These are phyloP conservation scores for Helianthus tuberosus DNA, from an alignment of 129 eudicot species.

Conservation along the genomic window DNA sequence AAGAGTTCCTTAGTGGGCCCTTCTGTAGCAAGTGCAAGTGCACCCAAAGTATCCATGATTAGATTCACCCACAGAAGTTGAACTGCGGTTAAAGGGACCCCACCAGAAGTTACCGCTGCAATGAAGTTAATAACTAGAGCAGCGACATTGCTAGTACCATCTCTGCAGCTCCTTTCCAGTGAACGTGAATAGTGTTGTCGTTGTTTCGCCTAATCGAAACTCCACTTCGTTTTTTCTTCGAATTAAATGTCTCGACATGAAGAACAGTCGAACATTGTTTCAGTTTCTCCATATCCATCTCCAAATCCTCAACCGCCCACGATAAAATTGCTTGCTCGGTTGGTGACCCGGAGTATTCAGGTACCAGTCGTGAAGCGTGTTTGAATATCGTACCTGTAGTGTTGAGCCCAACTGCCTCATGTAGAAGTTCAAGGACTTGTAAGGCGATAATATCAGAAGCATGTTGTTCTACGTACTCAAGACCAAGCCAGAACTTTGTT, in stretches of 20 bases:
- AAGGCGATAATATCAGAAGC: conserved; percentile 14
- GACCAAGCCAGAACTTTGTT: conserved; percentile 69
- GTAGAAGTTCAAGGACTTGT: conserved; percentile 43
- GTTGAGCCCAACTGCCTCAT: conserved; percentile 75
- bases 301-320: conserved; percentile 73
- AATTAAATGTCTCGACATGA: conserved; percentile 77
- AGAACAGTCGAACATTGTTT: conserved; percentile 50
- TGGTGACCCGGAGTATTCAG: conserved; percentile 76
- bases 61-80: conserved; percentile 85
- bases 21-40: conserved; percentile 88
- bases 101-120: conserved; percentile 83
- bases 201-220: conserved; percentile 45
- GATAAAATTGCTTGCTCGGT: conserved; percentile 86
- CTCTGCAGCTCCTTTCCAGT: conserved; percentile 99
- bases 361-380: conserved; percentile 28
- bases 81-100: conserved; percentile 75
- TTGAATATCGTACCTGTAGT: conserved; percentile 72
- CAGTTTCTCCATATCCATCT: conserved; percentile 66
- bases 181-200: conserved; percentile 48
- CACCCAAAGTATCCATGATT: conserved; percentile 92
- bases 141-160: conserved; percentile 73
- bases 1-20: conserved; percentile 70
- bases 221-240: conserved; percentile 78
- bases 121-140: conserved; percentile 80
- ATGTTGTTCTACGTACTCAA: conserved; percentile 35